phyloP scores from a whole-genome alignment of 768 basidiomycete genomes.

The Leccinum fibrillosum region DNA sequence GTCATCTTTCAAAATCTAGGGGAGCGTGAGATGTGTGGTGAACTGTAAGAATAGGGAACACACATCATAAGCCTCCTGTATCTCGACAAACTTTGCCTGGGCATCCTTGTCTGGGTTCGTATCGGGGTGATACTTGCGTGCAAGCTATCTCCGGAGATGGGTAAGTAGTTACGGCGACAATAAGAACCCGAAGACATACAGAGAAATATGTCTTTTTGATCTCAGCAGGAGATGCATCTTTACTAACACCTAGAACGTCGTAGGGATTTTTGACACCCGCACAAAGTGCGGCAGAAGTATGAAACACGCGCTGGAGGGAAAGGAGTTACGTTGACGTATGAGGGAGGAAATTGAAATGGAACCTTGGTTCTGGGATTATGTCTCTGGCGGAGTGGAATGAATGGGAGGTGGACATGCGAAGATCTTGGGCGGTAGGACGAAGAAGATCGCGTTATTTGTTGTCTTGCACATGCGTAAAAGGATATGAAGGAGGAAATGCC shows the following conservation, averaged over 20 bases:
- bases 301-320: slow-evolving; percentile 63
- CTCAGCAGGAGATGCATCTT: slow-evolving; percentile 78
- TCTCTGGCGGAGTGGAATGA: slow-evolving; percentile 11
- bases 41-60: slow-evolving; percentile 27
- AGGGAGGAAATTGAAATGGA: slow-evolving; percentile 12
- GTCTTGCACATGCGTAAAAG: slow-evolving; percentile 54
- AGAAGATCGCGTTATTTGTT: slow-evolving; percentile 32
- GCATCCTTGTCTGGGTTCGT: slow-evolving; percentile 91
- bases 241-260: slow-evolving; percentile 80
- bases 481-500: slow-evolving; percentile 52
- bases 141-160: slow-evolving; percentile 59
- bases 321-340: slow-evolving; percentile 18
- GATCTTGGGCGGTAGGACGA: slow-evolving; percentile 39
- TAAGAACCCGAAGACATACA: slow-evolving; percentile 45
- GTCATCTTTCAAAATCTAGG: slow-evolving; percentile 88
- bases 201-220: slow-evolving; percentile 98
- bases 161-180: slow-evolving; percentile 12
- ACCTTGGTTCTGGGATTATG: slow-evolving; percentile 40
- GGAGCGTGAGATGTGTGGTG: slow-evolving; percentile 17
- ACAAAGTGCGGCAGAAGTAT: slow-evolving; percentile 54
- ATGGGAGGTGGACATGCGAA: slow-evolving; percentile 25
- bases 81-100: slow-evolving; percentile 92
- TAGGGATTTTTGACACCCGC: slow-evolving; percentile 82
- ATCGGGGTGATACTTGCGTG: slow-evolving; percentile 97
- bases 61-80: slow-evolving; percentile 97